Evolutionary conservation across 108 stramenopile species (phyloP), one percentile per base, ranked within the genome.

Genomic region (Pelagomonas calceolata): DNA sequence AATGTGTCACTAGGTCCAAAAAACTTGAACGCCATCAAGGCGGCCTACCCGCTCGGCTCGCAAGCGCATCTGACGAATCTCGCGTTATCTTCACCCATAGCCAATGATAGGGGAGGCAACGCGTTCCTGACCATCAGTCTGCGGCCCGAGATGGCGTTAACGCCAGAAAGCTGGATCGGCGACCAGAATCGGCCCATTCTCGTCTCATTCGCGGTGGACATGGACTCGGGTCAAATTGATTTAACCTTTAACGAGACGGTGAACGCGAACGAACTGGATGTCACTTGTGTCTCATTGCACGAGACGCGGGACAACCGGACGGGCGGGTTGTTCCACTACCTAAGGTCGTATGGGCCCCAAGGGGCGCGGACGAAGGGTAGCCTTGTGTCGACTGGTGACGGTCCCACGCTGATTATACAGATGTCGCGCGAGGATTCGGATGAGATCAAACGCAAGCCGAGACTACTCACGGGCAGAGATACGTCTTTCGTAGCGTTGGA

Each of bases 221-320:
- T 72, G 71, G 43, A 72, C 71, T 15, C 63, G 44, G 71, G 64
- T 29, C 21, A 14, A 12, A 7, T 72, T 9, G 26, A 45, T 5
- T 34, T 72, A 10, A 21, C 60, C 36, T 72, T 72, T 51, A 35
- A 64, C 15, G 71, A 72, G 71, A 72, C 71, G 30, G 60, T 72
- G 30, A 44, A 72, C 32, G 30, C n/a, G 4, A 45, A 14, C 29
- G 32, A 67, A 32, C 5, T 72, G 14, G 66, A 64, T 0, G 65
- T 67, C 31, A 34, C n/a, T 9, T 30, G 30, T 0, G 30, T 72
- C 0, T 14, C 10, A 26, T 12, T 72, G 0, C 66, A 67, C 30
- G 66, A 72, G 39, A 34, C 4, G 30, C 32, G 30, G 4, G 34
- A 29, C 32, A 65, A 60, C 51, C 21, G 51, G 7, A 60, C 51